These are phyloP conservation scores for Calonectria naviculata DNA, from an alignment of 2,329 filamentous ascomycete species.

Conservation along the genomic window DNA sequence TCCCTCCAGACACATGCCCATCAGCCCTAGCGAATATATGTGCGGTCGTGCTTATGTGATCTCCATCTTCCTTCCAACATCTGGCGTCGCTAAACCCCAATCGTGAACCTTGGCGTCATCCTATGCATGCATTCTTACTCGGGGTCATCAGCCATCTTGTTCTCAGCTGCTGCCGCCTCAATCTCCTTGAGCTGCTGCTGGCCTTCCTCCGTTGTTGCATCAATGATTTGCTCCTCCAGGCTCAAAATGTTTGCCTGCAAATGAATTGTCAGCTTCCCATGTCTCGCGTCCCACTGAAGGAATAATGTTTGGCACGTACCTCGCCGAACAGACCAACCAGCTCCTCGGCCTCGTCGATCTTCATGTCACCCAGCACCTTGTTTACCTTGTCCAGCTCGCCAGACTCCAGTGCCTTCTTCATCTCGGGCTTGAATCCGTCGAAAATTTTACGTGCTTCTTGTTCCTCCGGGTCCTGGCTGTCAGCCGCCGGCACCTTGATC, in stretches of 20 bases:
- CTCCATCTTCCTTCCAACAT: background rate
- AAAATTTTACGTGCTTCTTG: slow-evolving; percentile 79
- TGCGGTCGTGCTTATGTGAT: slow-evolving; percentile 9
- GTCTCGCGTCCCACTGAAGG: background rate
- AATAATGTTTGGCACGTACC: slow-evolving; percentile 51
- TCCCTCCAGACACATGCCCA: background rate
- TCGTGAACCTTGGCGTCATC: background rate
- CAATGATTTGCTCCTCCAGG: slow-evolving; percentile 92
- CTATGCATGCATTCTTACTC: slow-evolving; percentile 45
- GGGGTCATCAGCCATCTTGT: slow-evolving; percentile 48
- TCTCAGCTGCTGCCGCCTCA: slow-evolving; percentile 56
- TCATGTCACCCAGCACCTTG: slow-evolving; percentile 82
- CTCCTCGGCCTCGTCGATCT: slow-evolving; percentile 87
- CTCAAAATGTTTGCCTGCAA: slow-evolving; percentile 84
- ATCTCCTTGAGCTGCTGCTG: slow-evolving; percentile 81
- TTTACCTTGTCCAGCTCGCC: slow-evolving; percentile 78
- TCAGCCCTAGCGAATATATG: background rate
- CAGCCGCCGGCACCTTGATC: slow-evolving; percentile 80
- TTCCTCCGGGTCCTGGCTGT: slow-evolving; percentile 73
- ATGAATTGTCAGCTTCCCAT: slow-evolving; percentile 32
- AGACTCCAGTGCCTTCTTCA: slow-evolving; percentile 86
- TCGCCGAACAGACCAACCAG: slow-evolving; percentile 83
- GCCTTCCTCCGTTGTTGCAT: slow-evolving; percentile 91
- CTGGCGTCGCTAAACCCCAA: background rate
- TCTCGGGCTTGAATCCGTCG: slow-evolving; percentile 82